Conservation (phyloP, 208 protist genomes). For the Trypanosoma vivax region DNA sequence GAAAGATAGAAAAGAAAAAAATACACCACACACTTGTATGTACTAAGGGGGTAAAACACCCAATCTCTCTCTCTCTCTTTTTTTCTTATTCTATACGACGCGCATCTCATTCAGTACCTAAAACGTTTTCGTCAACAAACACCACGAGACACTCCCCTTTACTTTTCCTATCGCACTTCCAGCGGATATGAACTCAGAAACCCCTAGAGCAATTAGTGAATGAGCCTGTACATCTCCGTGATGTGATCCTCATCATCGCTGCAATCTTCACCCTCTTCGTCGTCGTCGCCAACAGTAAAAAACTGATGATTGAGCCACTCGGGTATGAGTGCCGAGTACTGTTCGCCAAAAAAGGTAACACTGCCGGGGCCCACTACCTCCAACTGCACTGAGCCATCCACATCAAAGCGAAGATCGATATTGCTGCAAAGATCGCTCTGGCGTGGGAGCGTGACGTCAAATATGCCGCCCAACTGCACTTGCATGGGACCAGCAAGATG, state of each 20-base stretch:
- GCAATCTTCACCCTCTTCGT: conserved; percentile 29
- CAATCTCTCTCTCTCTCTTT: too few species aligned
- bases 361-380: conserved; percentile 61
- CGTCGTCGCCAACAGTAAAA: conserved; percentile 32
- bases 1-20: too few species aligned
- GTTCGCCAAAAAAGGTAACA: conserved; percentile 68
- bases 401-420: conserved; percentile 60
- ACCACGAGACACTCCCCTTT: too few species aligned
- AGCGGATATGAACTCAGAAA: too few species aligned
- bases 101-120: too few species aligned
- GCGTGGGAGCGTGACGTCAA: conserved; percentile 17
- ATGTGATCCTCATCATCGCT: conserved; percentile 24
- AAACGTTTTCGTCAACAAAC: too few species aligned
- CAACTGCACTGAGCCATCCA: conserved; percentile 66
- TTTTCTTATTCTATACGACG: too few species aligned
- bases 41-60: too few species aligned
- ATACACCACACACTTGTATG: too few species aligned
- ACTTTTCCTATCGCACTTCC: too few species aligned
- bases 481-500: conserved; percentile 25
- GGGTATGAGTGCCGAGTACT: conserved; percentile 44
- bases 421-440: conserved; percentile 37
- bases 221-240: conserved; percentile 36
- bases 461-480: conserved; percentile 7
- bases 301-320: conserved; percentile 54
- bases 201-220: conserved; percentile 1